Base-by-base conservation (phyloP, 495 filamentous ascomycete genomes). In the Hapsidospora chrysogenum region DNA sequence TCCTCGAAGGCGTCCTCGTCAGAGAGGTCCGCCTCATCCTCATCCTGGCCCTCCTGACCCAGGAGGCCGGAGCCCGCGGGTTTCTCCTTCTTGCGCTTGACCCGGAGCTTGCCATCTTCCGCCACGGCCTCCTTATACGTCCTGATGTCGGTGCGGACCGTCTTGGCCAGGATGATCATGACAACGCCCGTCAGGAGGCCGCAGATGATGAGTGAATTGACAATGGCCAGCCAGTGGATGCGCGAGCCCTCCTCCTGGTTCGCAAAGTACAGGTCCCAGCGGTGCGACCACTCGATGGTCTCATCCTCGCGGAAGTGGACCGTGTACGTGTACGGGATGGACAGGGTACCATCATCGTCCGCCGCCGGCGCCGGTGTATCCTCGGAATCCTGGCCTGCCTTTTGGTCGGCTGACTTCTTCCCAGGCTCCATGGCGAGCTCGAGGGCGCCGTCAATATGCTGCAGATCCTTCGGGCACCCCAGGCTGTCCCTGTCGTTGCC, bases 251-350 rank as follows among this genome's bases (percentile, higher is more conserved):
- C 82, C 37, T 84, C 80, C 49, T 87, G 81, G 50, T 92, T 86
- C 35, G 80, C 82, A 54, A 95, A 93, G 47, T 93, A 95, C 18
- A 92, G 58, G 45, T 93, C 84, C 86, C 86, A 95, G 31, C 86
- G 73, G 40, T 75, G 80, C 30, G 64, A 64, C 86, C 86, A 95
- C 38, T 92, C 84, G 36, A 93, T 64, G 28, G 64, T 69, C 14
- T 74, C 67, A 35, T 93, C 85, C 51, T 93, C 83, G 33, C 82
- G 73, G 55, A 85, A 95, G 56, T 87, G 92, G 7, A 95, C 80
- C 17, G 85, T 87, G 53, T 93, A 95, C 2, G 82, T 82, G 54
- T 89, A 92, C 0, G 86, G 84, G 36, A 93, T 78, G 17, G 70
- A 75, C 41, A 94, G 53, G 1, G 65, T 83, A 16, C 74, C 69